Evolutionary conservation across 2,329 filamentous ascomycete species (phyloP).

Genomic region (Calonectria crousiana): DNA sequence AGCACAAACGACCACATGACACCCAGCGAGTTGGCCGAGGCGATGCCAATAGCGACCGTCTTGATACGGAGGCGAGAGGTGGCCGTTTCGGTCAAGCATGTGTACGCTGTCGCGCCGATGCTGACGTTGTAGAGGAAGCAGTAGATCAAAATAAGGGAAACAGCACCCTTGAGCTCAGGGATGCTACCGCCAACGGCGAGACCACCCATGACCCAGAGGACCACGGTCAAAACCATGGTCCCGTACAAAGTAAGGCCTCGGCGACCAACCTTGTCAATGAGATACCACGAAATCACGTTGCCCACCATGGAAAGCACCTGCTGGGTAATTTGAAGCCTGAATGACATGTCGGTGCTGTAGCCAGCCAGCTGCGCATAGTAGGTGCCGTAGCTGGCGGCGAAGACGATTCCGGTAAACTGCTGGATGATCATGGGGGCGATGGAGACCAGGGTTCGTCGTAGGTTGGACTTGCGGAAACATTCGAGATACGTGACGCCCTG

Average conservation of each 20-base stretch:
- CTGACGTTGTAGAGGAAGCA: conserved; percentile 54
- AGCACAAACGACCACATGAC: conserved; percentile 29
- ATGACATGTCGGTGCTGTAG: conserved; percentile 49
- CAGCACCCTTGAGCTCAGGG: conserved; percentile 40
- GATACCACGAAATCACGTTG: conserved; percentile 53
- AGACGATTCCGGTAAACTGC: conserved; percentile 49
- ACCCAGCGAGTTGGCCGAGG: conserved; percentile 20
- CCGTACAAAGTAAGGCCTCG: conserved; percentile 52
- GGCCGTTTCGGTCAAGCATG: conserved; percentile 52
- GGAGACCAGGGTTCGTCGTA: conserved; percentile 54
- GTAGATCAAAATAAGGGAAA: conserved; percentile 54
- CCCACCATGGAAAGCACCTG: conserved; percentile 53
- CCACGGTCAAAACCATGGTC: conserved; percentile 44
- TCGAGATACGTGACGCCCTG: conserved; percentile 53
- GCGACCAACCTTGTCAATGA: conserved; percentile 54
- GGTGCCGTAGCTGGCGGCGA: conserved; percentile 52
- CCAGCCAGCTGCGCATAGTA: conserved; percentile 59
- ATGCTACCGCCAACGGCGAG: conserved; percentile 41
- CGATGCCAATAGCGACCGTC: conserved; percentile 46
- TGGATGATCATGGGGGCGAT: conserved; percentile 52
- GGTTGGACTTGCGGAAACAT: conserved; percentile 54
- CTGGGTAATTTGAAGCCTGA: conserved; percentile 54
- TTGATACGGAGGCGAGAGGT: conserved; percentile 53
- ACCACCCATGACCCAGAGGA: conserved; percentile 53
- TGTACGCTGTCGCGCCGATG: conserved; percentile 55